Evolutionary conservation across 2,329 filamentous ascomycete species (phyloP).

Genomic region (Colletotrichum falcatum): DNA sequence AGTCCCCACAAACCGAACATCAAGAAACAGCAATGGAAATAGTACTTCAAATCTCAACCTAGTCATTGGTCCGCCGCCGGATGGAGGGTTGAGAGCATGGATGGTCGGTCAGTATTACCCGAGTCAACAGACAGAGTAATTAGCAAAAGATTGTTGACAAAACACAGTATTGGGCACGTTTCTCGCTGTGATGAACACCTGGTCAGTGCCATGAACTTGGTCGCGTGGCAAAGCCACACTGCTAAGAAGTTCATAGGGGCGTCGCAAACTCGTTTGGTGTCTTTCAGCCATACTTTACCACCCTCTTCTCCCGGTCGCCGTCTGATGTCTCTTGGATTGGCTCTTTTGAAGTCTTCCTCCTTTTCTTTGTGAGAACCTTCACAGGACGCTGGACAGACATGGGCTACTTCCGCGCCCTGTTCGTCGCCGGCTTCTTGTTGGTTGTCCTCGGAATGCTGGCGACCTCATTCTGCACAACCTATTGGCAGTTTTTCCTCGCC

Average conservation of each 20-base stretch:
- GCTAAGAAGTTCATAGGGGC: conserved; percentile 53
- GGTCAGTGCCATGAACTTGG: conserved; percentile 46
- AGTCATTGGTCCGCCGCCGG: conserved; percentile 61
- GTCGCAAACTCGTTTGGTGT: conserved; percentile 67
- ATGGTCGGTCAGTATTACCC: conserved; percentile 51
- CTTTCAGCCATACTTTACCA: conserved; percentile 65
- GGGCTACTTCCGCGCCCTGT: conserved; percentile 61
- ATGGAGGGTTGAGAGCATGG: conserved; percentile 64
- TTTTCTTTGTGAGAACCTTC: conserved; percentile 67
- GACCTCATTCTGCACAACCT: conserved; percentile 56
- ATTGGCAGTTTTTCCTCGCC: conserved; percentile 67
- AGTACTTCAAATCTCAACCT: conserved; percentile 55
- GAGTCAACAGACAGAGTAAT: background rate
- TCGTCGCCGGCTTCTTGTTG: conserved; percentile 55
- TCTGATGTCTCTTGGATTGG: conserved; percentile 68
- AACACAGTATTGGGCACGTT: conserved; percentile 53
- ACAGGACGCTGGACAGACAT: conserved; percentile 66
- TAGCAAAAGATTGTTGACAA: background rate
- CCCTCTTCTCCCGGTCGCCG: conserved; percentile 52
- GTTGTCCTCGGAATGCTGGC: conserved; percentile 61
- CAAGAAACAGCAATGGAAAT: conserved; percentile 52
- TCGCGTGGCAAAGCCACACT: background rate
- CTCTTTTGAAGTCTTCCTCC: conserved; percentile 64
- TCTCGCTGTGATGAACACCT: conserved; percentile 63
- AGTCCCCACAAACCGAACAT: background rate